Evolutionary conservation across 495 filamentous ascomycete species (phyloP), one percentile per base, ranked within the genome.

Genomic region (Pyrenopolyporus hunteri): DNA sequence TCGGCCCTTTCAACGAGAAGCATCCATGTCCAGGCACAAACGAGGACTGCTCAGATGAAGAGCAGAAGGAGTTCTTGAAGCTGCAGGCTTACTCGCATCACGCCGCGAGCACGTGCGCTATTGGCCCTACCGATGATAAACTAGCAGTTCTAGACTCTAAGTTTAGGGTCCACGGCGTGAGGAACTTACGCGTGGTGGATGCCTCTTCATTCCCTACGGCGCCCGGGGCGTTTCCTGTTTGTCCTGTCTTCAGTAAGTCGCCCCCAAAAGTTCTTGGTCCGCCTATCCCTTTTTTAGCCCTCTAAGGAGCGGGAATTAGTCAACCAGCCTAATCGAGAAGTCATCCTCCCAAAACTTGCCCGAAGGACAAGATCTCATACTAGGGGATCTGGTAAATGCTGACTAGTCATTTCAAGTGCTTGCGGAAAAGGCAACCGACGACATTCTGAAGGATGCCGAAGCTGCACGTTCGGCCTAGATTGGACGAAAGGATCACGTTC

Each of bases 191-290:
- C 3, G 81, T 84, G 0, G 83, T 87, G 17, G 84, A 87, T 63
- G 83, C 81, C 4, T 78, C 74, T 43, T 64, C 75, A 1, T 83
- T 83, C 56, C 80, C 83, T 0, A 66, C 70, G 10, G 78, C 82
- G n/a, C 81, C 80, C 0, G 86, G 86, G 0, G 80, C 78, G n/a
- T 88, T 85, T 36, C 80, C 83, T n/a, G 76, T 76, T 17, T 68
- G 82, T 33, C 78, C 85, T 3, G 85, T 84, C 1, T 87, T 87
- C 65, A 85, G 42, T 45, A 45, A 26, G 42, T 44, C 0, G n/a
- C 17, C 17, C 14, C 36, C 20, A 17, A 4, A 8, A 10, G n/a
- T 4, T 9, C 26, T 5, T 29, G 26, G 26, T 29, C 26, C 5
- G 9, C 9, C 26, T 29, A 9, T 1, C n/a, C n/a, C 17, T 17